Evolutionary conservation across 306 rosid species (phyloP).

Genomic region (Sindora glabra): DNA sequence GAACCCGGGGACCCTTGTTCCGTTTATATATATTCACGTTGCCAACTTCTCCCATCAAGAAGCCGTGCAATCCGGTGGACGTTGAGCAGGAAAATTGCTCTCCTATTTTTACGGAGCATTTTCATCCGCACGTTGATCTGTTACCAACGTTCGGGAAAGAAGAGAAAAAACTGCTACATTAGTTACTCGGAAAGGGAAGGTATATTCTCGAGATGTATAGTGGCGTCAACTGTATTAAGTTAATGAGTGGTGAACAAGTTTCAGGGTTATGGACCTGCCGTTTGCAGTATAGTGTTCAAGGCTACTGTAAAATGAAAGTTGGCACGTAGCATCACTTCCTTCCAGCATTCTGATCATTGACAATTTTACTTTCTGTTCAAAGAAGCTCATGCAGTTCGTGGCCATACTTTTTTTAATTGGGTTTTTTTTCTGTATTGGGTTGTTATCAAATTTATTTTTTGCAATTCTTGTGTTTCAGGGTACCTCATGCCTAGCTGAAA

Average conservation of each 20-base stretch:
- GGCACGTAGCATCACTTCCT: neutral
- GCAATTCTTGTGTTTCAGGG: slow-evolving; percentile 20
- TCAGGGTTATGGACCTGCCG: neutral
- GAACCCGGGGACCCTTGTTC: too few species aligned
- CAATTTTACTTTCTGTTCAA: neutral
- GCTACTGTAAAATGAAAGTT: neutral
- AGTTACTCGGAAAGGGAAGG: neutral
- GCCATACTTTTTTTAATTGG: neutral
- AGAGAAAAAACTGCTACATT: too few species aligned
- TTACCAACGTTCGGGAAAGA: too few species aligned
- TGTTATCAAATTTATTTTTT: neutral
- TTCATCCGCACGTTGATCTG: too few species aligned
- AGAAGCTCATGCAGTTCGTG: neutral
- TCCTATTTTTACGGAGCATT: too few species aligned
- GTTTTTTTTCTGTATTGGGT: neutral
- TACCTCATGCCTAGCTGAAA: slow-evolving; percentile 7
- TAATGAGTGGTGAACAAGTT: too few species aligned
- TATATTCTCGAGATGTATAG: neutral
- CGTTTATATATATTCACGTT: too few species aligned
- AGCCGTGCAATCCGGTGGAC: too few species aligned
- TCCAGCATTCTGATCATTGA: slow-evolving; percentile 1
- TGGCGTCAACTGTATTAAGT: too few species aligned
- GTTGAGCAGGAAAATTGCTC: too few species aligned
- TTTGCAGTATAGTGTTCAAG: neutral
- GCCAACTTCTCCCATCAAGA: too few species aligned